Percentiles rank a stretch among this genome's conserved stretches.
phyloP scores from a whole-genome alignment of 2,329 filamentous ascomycete genomes.

The Aureobasidium sp. region DNA sequence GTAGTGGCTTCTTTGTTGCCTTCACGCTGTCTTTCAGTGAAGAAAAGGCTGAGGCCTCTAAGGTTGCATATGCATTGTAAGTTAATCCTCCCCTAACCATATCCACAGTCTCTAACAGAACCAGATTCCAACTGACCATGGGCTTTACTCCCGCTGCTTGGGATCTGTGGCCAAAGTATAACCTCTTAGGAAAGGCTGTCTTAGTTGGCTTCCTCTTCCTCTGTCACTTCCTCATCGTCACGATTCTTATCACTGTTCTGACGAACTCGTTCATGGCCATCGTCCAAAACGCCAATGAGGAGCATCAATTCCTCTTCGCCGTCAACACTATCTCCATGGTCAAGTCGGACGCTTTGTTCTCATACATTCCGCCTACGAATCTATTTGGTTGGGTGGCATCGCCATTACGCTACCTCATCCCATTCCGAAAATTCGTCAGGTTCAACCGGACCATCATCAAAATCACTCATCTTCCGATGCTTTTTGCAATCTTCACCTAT shows the following conservation, averaged over 20 bases:
- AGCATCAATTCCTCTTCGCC: constrained; percentile 87
- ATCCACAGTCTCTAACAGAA: not conserved
- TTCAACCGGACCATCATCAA: constrained; percentile 91
- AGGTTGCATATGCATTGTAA: constrained; percentile 72
- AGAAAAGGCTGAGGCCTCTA: constrained; percentile 60
- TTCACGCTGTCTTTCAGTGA: constrained; percentile 75
- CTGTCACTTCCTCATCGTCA: constrained; percentile 90
- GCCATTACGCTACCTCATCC: constrained; percentile 72
- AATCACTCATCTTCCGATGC: constrained; percentile 76
- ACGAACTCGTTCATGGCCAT: constrained; percentile 96
- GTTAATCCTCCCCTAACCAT: not conserved
- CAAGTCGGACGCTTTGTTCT: constrained; percentile 94
- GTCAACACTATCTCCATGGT: constrained; percentile 98
- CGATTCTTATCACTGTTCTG: constrained; percentile 89
- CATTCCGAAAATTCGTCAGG: constrained; percentile 73
- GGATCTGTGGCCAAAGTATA: constrained; percentile 80
- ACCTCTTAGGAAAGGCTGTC: constrained; percentile 67
- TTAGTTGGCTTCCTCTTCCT: constrained; percentile 83
- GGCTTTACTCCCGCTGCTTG: constrained; percentile 93
- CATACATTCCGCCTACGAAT: constrained; percentile 85
- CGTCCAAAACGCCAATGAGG: constrained; percentile 85
- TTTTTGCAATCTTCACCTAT: constrained; percentile 82
- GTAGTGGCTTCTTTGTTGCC: constrained; percentile 92
- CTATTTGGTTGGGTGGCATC: constrained; percentile 85
- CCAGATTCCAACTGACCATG: constrained; percentile 78